Percentiles rank a stretch among this genome's conserved stretches.
Conservation (phyloP, 306 rosid species). For the Lathyrus oleraceus region DNA sequence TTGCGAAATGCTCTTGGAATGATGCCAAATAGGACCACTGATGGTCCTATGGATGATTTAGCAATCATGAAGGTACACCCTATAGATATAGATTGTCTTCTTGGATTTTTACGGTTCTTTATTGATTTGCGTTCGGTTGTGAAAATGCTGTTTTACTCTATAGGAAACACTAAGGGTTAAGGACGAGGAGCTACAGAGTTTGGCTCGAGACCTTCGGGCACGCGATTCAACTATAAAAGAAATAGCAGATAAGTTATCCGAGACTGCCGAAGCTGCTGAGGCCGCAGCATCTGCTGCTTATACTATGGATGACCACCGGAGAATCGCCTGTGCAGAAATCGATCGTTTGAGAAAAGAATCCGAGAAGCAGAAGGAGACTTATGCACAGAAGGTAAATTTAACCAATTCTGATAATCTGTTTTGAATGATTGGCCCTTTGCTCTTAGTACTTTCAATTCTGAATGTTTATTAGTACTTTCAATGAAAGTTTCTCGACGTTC, state of each 20-base stretch:
- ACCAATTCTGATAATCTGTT: neutral
- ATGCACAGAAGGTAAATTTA: slow-evolving; percentile 59
- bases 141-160: slow-evolving; percentile 29
- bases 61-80: slow-evolving; percentile 88
- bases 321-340: slow-evolving; percentile 72
- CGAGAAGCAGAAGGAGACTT: slow-evolving; percentile 60
- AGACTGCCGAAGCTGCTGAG: slow-evolving; percentile 99
- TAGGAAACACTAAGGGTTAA: slow-evolving; percentile 93
- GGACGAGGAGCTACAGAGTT: slow-evolving; percentile 92
- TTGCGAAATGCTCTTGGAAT: slow-evolving; percentile 88
- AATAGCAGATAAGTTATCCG: slow-evolving; percentile 88
- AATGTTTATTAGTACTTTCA: slow-evolving; percentile 23
- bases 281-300: slow-evolving; percentile 98
- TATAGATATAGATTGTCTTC: slow-evolving; percentile 19
- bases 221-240: slow-evolving; percentile 92
- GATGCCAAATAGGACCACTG: slow-evolving; percentile 62
- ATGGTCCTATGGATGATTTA: slow-evolving; percentile 96
- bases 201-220: slow-evolving; percentile 91
- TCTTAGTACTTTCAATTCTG: no score
- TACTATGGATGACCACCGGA: slow-evolving; percentile 87
- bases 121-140: slow-evolving; percentile 32
- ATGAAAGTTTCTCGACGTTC: slow-evolving; percentile 15
- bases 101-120: slow-evolving; percentile 15
- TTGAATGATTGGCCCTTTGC: slow-evolving; percentile 4
- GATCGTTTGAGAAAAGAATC: slow-evolving; percentile 68